Evolutionary conservation across 345 rosid genomes (phyloP).

Genomic region (Gossypioides kirkii): DNA sequence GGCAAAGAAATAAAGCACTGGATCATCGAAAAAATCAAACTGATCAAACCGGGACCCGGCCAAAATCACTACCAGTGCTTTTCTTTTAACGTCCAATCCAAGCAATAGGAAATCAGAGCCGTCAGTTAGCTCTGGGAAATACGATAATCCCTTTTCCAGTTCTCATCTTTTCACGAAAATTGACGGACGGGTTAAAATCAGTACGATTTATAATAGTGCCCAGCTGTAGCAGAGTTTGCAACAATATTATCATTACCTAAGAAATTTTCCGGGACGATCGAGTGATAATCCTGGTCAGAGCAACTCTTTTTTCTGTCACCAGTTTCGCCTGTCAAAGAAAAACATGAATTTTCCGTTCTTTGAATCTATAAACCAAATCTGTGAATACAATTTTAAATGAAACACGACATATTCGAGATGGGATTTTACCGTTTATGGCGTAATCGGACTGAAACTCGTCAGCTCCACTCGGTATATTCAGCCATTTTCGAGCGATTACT

Average conservation of each 20-base stretch:
- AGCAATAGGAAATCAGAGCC: slow-evolving; percentile 17
- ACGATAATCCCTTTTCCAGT: neutral
- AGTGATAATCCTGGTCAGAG: slow-evolving; percentile 49
- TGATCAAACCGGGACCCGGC: slow-evolving; percentile 15
- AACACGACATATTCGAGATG: neutral
- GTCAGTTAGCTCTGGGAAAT: slow-evolving; percentile 22
- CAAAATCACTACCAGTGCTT: neutral
- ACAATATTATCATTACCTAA: slow-evolving; percentile 41
- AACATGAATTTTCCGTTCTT: neutral
- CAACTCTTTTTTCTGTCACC: slow-evolving; percentile 57
- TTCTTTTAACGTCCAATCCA: slow-evolving; percentile 11
- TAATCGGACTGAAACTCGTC: slow-evolving; percentile 76
- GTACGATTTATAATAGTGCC: neutral
- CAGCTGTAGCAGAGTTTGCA: neutral
- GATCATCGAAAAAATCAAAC: slow-evolving; percentile 18
- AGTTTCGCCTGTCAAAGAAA: slow-evolving; percentile 23
- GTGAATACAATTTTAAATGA: neutral
- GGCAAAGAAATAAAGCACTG: slow-evolving; percentile 18
- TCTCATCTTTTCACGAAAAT: neutral
- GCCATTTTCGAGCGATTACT: slow-evolving; percentile 72
- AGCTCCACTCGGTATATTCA: slow-evolving; percentile 60
- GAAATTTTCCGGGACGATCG: slow-evolving; percentile 44
- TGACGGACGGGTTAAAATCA: neutral
- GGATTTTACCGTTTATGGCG: slow-evolving; percentile 40
- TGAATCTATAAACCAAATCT: neutral